These are phyloP conservation scores for Penicillium roqueforti DNA, from an alignment of 495 filamentous ascomycete genomes.

Conservation along the genomic window DNA sequence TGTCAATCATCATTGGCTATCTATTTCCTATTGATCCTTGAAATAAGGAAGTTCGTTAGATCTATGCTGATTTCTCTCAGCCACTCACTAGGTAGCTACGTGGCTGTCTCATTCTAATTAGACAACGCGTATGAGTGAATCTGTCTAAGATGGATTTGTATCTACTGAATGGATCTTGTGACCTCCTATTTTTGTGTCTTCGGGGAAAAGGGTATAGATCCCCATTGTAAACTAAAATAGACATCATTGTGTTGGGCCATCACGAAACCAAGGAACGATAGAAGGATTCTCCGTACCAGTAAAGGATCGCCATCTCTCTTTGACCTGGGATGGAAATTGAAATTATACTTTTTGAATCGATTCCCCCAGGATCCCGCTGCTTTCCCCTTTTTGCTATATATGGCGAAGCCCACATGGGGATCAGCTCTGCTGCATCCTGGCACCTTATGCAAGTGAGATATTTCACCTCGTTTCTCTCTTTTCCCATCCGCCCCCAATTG, in stretches of 20 bases:
- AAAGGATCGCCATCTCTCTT: conserved; percentile 3
- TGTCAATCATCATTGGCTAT: neutral
- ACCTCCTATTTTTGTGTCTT: neutral
- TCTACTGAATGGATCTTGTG: neutral
- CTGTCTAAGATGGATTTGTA: neutral
- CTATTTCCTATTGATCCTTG: neutral
- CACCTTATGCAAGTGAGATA: too few relatives aligned
- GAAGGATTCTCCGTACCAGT: neutral
- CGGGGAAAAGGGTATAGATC: neutral
- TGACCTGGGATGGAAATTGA: neutral
- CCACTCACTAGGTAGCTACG: neutral
- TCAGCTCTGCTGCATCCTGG: too few relatives aligned
- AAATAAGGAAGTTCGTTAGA: neutral
- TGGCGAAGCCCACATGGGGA: too few relatives aligned
- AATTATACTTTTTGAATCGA: neutral
- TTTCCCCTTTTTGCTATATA: neutral
- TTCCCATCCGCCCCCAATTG: neutral
- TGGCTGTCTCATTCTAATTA: neutral
- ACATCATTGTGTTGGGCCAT: neutral
- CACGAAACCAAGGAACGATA: neutral
- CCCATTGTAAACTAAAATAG: neutral
- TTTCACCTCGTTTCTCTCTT: too few relatives aligned
- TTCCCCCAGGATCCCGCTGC: neutral
- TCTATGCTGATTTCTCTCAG: neutral
- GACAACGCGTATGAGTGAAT: neutral